Evolutionary conservation across 768 basidiomycete species (phyloP), one percentile per base, ranked within the genome.

Genomic region (Pleurotus djamor): DNA sequence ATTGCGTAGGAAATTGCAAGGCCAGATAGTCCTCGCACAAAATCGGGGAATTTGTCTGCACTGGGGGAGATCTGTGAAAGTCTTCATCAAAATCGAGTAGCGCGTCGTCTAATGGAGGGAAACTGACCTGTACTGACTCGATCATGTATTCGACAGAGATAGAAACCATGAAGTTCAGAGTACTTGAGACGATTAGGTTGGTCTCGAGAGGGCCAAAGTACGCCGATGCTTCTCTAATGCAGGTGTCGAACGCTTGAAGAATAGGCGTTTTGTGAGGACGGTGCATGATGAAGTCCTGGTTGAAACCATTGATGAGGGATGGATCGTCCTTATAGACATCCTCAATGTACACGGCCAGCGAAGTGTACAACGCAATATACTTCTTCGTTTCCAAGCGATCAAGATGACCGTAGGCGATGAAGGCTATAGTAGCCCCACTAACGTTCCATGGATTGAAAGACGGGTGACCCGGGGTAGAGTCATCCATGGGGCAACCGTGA

Each of bases 1-100:
- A 58, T 33, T 10, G 32, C 28, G 32, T 58, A 58, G 9, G 57
- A 33, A 33, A 5, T 16, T 14, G 57, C 34, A 10, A 58, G 36
- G 1, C 57, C 57, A 13, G 57, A 58, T 14, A 58, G 14, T 48
- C 48, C 48, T 13, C 57, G 57, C n/a, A 47, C 35, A 16, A 58
- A 58, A 12, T 35, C 43, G 14, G 52, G 7, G 17, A 38, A 55
- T 13, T 36, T 55, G 17, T 21, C 36, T 5, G 52, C 8, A 5
- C 14, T 6, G 12, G 52, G 14, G 7, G 52, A n/a, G 5, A 55
- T 5, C 52, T 55, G 17, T 16, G 21, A 6, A 16, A n/a, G 21
- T 7, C 7, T 48, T 48, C 17, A 7, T 7, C 5, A 14, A 7
- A 16, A 14, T 6, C 14, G 38, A 41, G 14, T 41, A 14, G 12